Conservation (phyloP, 768 basidiomycete genomes). For the Tubosaeta sp. region DNA sequence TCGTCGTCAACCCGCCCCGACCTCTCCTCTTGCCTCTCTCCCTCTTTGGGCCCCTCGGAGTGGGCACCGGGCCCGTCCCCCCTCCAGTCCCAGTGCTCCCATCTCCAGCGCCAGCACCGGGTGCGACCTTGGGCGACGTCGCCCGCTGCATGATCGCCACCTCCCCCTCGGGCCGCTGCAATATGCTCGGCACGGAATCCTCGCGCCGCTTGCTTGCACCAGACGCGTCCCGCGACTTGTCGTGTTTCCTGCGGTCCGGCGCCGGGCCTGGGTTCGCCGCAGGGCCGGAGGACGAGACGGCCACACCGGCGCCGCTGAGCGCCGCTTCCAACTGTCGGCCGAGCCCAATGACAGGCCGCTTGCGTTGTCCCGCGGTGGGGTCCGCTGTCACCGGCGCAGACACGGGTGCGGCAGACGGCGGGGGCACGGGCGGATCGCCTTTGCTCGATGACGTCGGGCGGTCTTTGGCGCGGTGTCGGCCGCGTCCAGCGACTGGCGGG, state of each 20-base stretch:
- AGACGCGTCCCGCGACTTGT: slow-evolving; percentile 27
- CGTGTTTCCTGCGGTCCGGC: slow-evolving; percentile 33
- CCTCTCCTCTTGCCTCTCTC: slow-evolving; percentile 33
- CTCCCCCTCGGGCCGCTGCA: slow-evolving; percentile 24
- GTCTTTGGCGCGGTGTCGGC: background rate
- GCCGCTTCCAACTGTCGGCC: slow-evolving; percentile 73
- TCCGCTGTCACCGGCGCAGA: background rate
- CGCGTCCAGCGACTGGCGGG: background rate
- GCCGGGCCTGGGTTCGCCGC: background rate
- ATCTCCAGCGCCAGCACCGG: background rate
- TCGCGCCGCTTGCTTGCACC: slow-evolving; percentile 13
- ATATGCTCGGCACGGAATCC: slow-evolving; percentile 18
- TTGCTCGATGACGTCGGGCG: no score
- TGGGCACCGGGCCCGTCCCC: slow-evolving; percentile 3
- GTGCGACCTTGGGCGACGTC: slow-evolving; percentile 1
- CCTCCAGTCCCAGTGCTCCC: slow-evolving; percentile 7
- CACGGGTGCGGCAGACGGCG: background rate
- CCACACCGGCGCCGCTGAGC: slow-evolving; percentile 57
- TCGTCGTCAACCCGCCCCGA: slow-evolving; percentile 22
- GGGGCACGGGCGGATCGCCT: no score
- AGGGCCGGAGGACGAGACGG: slow-evolving; percentile 8
- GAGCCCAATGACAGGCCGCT: slow-evolving; percentile 60
- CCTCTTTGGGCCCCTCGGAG: slow-evolving; percentile 14
- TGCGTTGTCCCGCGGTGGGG: slow-evolving; percentile 24
- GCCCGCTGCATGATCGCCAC: slow-evolving; percentile 10